Base-by-base conservation (phyloP, 2,329 filamentous ascomycete species). In the Bipolaris sorokiniana region DNA sequence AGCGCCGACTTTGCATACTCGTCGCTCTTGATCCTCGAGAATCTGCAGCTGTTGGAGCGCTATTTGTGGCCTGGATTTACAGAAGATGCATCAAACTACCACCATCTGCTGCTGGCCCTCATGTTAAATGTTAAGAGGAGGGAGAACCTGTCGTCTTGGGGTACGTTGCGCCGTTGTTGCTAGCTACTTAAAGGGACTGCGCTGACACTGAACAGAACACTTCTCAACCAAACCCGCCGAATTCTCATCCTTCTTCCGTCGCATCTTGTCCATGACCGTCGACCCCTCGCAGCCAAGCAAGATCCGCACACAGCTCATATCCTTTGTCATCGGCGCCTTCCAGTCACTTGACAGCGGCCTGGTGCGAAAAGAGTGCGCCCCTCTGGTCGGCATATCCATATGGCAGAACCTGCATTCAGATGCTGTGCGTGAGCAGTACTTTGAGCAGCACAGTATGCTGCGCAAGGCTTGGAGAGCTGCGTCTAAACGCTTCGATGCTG, bases 11-110 rank as follows among this genome's bases (percentile, higher is more conserved):
- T 97, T 72, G 82, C 86, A 33, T 87, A 89, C 75, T 89, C 87
- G 74, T 90, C 90, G 5, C 83, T 99, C 20, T 81, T 96, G 63
- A 85, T 91, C 23, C 83, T 99, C 53, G 95, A 99, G 78, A 94
- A 92, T 67, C 79, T 98, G 67, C 95, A 97, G 79, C 87, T 93
- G 40, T 79, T 99, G 57, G 95, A 99, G 76, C 90, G 85, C 72
- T 98, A 96, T 73, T 84, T 99, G 26, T 99, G 95, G 95, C 95
- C 95, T 44, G 91, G 90, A 49, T 99, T 96, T 75, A 88, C 85
- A 11, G 91, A 96, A 63, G 88, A 95, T 69, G 87, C 92, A 3
- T 96, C 94, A 31, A 96, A 99, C 75, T 89, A 92, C 70, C 94
- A 99, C 75, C 89, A 97, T 51, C 82, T 98, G 33, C 82, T 99